A percentile compares a stretch with the other conserved stretches of the same genome.
Conservation (phyloP, 1,139 yeast genomes). For the Hyphopichia wangnamkhiaoensis region DNA sequence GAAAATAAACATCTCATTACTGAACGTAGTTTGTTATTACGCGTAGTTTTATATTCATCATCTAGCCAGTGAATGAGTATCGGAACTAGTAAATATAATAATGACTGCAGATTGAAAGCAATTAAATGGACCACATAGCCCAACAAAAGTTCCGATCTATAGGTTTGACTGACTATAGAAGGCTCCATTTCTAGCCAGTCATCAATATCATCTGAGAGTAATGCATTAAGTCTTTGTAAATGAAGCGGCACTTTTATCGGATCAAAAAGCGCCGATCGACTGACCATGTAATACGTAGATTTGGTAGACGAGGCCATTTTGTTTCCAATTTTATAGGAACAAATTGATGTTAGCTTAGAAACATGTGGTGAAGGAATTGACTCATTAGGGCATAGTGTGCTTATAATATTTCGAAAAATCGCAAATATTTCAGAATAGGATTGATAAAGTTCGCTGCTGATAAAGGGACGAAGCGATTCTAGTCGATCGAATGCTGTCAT, state of each 20-base stretch:
- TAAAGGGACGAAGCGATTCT: conserved; percentile 23
- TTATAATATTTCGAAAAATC: conserved; percentile 27
- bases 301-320: conserved; percentile 34
- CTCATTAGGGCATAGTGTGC: conserved; percentile 12
- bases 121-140: conserved; percentile 40
- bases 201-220: conserved; percentile 36
- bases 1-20: conserved; percentile 19
- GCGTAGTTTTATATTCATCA: conserved; percentile 19
- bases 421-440: conserved; percentile 32
- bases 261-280: conserved; percentile 35
- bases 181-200: conserved; percentile 42
- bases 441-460: conserved; percentile 28
- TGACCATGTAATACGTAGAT: conserved; percentile 35
- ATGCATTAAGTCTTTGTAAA: conserved; percentile 19
- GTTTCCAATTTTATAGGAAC: conserved; percentile 35
- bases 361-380: not conserved
- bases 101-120: conserved; percentile 33
- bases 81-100: conserved; percentile 34
- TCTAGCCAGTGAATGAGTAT: conserved; percentile 38
- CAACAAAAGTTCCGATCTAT: conserved; percentile 25
- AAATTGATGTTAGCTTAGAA: conserved; percentile 16
- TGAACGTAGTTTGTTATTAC: conserved; percentile 7
- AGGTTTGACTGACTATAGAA: conserved; percentile 15
- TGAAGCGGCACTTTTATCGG: conserved; percentile 26
- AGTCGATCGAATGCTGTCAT: conserved; percentile 25